Evolutionary conservation across 2,329 filamentous ascomycete species (phyloP), one percentile per base, ranked within the genome.

Genomic region (Aspergillus fijiensis): DNA sequence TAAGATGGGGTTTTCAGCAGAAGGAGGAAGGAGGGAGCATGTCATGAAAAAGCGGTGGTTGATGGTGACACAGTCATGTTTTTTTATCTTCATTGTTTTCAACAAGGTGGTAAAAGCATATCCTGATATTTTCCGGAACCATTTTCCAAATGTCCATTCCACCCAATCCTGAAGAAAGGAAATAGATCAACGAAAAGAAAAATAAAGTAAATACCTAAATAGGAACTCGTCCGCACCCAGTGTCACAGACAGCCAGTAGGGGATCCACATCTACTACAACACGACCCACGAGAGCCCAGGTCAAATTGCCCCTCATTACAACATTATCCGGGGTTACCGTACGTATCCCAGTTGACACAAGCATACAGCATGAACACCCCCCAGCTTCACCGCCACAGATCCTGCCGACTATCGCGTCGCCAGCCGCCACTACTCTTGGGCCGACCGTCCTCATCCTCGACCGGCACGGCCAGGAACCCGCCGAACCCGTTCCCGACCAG

Each of bases 401-500:
- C 76, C 58, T 69, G 67, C 51, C 69, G 71, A 55, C 72, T 76
- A 19, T 70, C 66, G n/a, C 73, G 67, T 59, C 63, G 71, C 57
- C 68, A 69, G 10, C 68, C 71, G 7, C 70, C 65, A 53, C 73
- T 75, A 56, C 75, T 79, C 63, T 66, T 68, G 4, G 75, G 74
- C 25, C 74, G 67, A 27, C 69, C 71, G 39, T 45, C 39, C 52
- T 82, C 81, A 53, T 82, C 81, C 11, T 84, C 82, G 21, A 75
- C 75, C 0, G 87, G 87, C n/a, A 89, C 81, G 19, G 86, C 85
- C 19, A 89, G 73, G 73, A 86, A 89, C 0, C 87, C 87, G 29
- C 87, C 87, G 62, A 87, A 87, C 2, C 87, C 87, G 69, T 89
- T 89, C 0, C 85, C 86, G 0, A 89, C 86, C n/a, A 89, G 79